phyloP scores from a whole-genome alignment of 805 yeast species.

The Ogataea henricii region DNA sequence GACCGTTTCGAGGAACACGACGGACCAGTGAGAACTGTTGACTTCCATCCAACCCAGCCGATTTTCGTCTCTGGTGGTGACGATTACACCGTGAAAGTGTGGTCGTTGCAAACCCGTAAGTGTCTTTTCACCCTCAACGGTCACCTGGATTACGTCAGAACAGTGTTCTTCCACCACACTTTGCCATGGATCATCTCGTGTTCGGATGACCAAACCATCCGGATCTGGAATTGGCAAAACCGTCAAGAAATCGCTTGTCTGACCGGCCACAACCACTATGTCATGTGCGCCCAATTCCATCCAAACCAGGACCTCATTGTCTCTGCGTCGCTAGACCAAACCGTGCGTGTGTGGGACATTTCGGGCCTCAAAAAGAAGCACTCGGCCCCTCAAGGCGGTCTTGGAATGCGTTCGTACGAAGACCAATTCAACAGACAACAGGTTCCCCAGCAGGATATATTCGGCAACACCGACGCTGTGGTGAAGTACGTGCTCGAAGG shows the following conservation, averaged over 20 bases:
- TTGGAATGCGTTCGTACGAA: slow-evolving; percentile 45
- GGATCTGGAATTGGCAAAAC: slow-evolving; percentile 99
- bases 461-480: slow-evolving; percentile 91
- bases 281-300: slow-evolving; percentile 97
- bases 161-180: slow-evolving; percentile 92
- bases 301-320: slow-evolving; percentile 93
- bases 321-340: slow-evolving; percentile 94
- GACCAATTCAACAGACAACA: slow-evolving; percentile 57
- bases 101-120: slow-evolving; percentile 91
- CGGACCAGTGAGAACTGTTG: slow-evolving; percentile 95
- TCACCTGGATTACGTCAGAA: slow-evolving; percentile 93
- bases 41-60: slow-evolving; percentile 98
- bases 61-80: slow-evolving; percentile 97
- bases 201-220: slow-evolving; percentile 96
- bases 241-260: slow-evolving; percentile 95
- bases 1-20: slow-evolving; percentile 98
- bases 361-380: slow-evolving; percentile 93
- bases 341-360: slow-evolving; percentile 99
- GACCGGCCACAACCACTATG: slow-evolving; percentile 98
- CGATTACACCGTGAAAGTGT: slow-evolving; percentile 90
- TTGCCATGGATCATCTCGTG: slow-evolving; percentile 96
- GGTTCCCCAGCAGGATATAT: slow-evolving; percentile 85
- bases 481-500: slow-evolving; percentile 97
- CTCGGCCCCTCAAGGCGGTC: slow-evolving; percentile 62
- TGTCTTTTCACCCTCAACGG: slow-evolving; percentile 90